Base-by-base conservation (phyloP, 1,139 yeast species). In the Nakaseomyces kungkrabaensis region DNA sequence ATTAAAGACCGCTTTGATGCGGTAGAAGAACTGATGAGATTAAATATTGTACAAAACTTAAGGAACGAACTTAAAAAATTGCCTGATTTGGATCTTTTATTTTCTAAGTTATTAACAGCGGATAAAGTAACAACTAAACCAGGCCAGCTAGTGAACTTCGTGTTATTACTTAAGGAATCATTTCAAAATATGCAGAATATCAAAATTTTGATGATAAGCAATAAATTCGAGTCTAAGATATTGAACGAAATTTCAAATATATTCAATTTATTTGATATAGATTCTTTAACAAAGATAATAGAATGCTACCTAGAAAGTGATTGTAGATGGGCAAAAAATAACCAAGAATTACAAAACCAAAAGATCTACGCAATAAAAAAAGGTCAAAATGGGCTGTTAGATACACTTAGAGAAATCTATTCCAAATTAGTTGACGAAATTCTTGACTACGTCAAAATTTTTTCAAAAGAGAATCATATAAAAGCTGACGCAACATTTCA, bases 351-450 rank as follows among this genome's bases (percentile, higher is more conserved):
- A 31, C 70, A 69, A 48, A 72, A 72, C 52, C 78, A 74, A 53
- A 68, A 68, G 53, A 67, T 73, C 40, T 72, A 72, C 58, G 78
- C 78, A 0, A 70, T 75, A 0, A 71, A 65, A 52, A 58, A 68
- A 32, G 78, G 77, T 0, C 58, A 63, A 2, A 75, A 75, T 59
- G 79, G 79, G 0, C 59, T 75, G 26, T 57, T 76, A 1, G 78
- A 74, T 58, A 69, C 73, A 0, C 71, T 76, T 1, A 63, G 79
- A 44, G 68, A 69, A 51, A 53, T 74, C 0, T 73, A 74, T 48
- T 68, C 70, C 48, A 65, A 61, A 5, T 58, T 68, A 5, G 59
- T 70, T 8, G 72, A 71, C 42, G 75, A 73, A 50, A 63, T 72
- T 6, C 48, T 68, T 3, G 54, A 58, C 9, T 58, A 59, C 4